Base-by-base conservation (phyloP, 2,329 filamentous ascomycete species). In the Exophiala oligosperma region DNA sequence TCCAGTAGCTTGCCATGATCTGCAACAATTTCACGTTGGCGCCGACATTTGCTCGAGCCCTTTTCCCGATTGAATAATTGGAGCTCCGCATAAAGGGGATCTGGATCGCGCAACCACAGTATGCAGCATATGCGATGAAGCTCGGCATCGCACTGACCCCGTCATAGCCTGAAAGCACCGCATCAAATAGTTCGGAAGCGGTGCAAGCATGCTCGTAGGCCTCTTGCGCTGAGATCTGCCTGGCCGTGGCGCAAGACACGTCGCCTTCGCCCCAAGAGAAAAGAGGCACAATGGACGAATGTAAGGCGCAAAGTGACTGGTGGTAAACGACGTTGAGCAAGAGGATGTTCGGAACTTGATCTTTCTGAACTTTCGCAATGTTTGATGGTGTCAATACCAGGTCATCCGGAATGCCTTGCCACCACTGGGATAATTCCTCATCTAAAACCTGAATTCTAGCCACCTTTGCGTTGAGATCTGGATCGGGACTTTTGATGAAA, bases 221-320 rank as follows among this genome's bases (percentile, higher is more conserved):
- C 8, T 17, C 9, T 17, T 54, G 52, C 8, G 52, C 52, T 9
- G 52, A 54, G 8, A 47, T 9, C n/a, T 54, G 52, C 37, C 51
- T 21, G 11, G 51, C 51, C 21, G 29, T 35, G n/a, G 40, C 11
- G 24, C 40, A 47, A 14, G 35, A 17, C 23, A 14, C 8, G 35
- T 53, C 50, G n/a, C 11, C 37, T 35, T 35, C 26, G 5, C 40
- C 37, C 54, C 54, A 56, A n/a, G 9, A 56, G 54, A 56, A 56
- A 2, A 56, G 47, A 12, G 54, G 54, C 4, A 56, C 54, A n/a
- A 56, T 56, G 9, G 54, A 56, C 2, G 54, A 17, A 28, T 56
- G 54, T 2, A 56, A 26, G 3, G 54, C 47, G 17, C 54, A 56
- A 26, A 56, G 37, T 8, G 35, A 43, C 35, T 56, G 54, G 50